These are phyloP conservation scores for Murraya koenigii DNA, from an alignment of 345 rosid species.

Conservation along the genomic window DNA sequence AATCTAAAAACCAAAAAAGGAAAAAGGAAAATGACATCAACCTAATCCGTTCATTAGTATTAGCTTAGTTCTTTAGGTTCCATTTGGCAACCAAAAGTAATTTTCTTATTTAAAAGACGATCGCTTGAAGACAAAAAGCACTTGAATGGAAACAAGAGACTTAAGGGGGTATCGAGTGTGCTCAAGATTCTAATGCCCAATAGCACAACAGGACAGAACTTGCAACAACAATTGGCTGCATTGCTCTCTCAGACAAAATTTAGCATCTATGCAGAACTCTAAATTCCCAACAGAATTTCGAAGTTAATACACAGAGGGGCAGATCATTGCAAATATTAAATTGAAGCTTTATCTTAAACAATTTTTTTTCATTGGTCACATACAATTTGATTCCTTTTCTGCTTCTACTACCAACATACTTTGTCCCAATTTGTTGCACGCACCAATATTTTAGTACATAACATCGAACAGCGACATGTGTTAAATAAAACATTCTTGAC, in stretches of 20 bases:
- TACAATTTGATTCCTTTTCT: constrained; percentile 5
- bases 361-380: neutral
- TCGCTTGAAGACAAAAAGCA: constrained; percentile 12
- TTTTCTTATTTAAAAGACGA: neutral
- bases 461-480: neutral
- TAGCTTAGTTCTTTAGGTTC: neutral
- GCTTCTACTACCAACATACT: neutral
- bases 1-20: too few species aligned
- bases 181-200: constrained; percentile 24
- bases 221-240: neutral
- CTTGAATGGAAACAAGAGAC: neutral
- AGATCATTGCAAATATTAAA: too few species aligned
- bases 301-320: too few species aligned
- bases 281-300: neutral
- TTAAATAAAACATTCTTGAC: neutral
- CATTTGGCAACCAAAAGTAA: neutral
- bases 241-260: constrained; percentile 18
- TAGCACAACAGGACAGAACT: constrained; percentile 11
- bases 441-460: neutral
- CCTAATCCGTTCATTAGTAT: neutral
- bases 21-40: neutral
- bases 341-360: too few species aligned
- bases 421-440: constrained; percentile 8
- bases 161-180: constrained; percentile 15
- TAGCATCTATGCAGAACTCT: constrained; percentile 20